Evolutionary conservation across 176 grass and related monocot species (phyloP), one percentile per base, ranked within the genome.

Genomic region (Oryza punctata): DNA sequence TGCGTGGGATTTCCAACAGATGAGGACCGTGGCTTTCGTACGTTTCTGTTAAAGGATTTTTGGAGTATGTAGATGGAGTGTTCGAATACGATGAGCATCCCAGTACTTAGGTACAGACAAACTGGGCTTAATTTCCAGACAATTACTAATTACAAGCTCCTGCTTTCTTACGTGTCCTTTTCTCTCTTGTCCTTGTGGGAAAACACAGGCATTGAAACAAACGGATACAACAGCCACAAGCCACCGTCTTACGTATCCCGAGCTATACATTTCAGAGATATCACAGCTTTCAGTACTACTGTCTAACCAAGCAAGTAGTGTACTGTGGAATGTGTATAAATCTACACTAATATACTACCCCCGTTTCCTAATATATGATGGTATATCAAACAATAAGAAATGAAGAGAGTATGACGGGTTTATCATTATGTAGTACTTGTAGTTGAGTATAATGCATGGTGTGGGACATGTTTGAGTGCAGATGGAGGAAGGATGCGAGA

Each of bases 401-500:
- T 38, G 37, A 38, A 38, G 37, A 38, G 37, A 38, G 37, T 38
- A 38, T 38, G 37, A 38, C 7, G 37, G 37, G 7, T 41, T 45
- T 45, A 12, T 12, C 12, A 45, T 12, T 45, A 45, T 45, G 43
- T 45, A 38, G 37, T 6, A 38, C n/a, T n/a, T n/a, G 37, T 38
- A 50, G 47, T 6, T 47, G 10, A 54, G 47, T 6, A 47, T 27
- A 19, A 3, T 32, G n/a, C n/a, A n/a, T n/a, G 27, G 5, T 57
- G 21, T n/a, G 27, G 1, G 26, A 7, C 14, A 1, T 78, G 30
- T 12, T 13, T 16, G 8, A 13, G 19, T 50, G 87, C 89, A 99
- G 97, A 96, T 96, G 75, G 97, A 96, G 82, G 97, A 94, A n/a
- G 93, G 78, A 32, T 99, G 97, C 88, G 91, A 93, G 85, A 44